These are phyloP conservation scores for Colletotrichum endophyticum DNA, from an alignment of 2,329 filamentous ascomycete species.

Conservation along the genomic window DNA sequence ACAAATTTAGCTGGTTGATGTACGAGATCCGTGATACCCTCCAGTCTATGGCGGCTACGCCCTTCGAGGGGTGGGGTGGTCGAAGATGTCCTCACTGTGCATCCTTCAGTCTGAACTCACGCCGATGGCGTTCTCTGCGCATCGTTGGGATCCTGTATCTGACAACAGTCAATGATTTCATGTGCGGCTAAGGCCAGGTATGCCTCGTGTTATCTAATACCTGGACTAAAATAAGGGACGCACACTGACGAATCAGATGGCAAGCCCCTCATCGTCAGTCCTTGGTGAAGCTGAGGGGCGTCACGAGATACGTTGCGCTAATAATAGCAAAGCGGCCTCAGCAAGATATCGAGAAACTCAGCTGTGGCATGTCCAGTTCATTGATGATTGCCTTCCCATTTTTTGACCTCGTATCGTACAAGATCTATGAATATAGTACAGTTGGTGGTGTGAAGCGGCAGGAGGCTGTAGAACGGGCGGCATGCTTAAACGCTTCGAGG, in stretches of 20 bases:
- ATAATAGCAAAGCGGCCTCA: not conserved
- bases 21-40: not conserved
- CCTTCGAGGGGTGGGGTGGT: not conserved
- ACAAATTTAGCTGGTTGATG: not conserved
- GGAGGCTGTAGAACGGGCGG: conserved; percentile 5
- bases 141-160: not conserved
- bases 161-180: not conserved
- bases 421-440: conserved; percentile 20
- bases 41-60: not conserved
- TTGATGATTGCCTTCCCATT: conserved; percentile 4
- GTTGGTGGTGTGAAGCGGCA: conserved; percentile 16
- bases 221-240: not conserved
- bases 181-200: not conserved
- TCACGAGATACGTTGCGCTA: not conserved
- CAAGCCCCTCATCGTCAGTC: not conserved
- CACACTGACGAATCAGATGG: not conserved
- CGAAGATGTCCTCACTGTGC: not conserved
- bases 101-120: not conserved
- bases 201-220: not conserved
- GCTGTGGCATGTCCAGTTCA: not conserved
- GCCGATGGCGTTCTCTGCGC: not conserved
- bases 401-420: conserved; percentile 19
- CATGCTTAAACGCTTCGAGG: not conserved
- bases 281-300: not conserved
- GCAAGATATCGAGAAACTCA: not conserved